A percentile compares a stretch with the other conserved stretches of the same genome.
phyloP scores from a whole-genome alignment of 345 rosid species.

The Erucastrum elatum region DNA sequence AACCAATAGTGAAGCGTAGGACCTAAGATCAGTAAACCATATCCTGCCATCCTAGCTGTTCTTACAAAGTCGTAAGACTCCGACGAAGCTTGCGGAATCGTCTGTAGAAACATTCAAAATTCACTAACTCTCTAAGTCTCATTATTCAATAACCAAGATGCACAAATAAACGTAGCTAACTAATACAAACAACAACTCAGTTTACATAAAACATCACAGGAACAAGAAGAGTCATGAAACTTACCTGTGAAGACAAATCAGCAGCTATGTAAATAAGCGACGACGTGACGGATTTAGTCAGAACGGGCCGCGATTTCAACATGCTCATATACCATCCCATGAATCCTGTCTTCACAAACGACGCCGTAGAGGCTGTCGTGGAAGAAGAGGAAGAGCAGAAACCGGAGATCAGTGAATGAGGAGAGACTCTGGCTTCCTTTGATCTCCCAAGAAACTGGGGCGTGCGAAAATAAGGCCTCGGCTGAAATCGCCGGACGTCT shows the following conservation, averaged over 20 bases:
- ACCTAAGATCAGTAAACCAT: slow-evolving; percentile 73
- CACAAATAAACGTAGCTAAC: background rate
- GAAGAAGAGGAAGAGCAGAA: slow-evolving; percentile 40
- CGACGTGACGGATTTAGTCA: slow-evolving; percentile 72
- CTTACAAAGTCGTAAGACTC: slow-evolving; percentile 73
- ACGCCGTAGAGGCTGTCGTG: slow-evolving; percentile 21
- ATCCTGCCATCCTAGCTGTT: slow-evolving; percentile 83
- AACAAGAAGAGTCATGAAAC: too few relatives aligned
- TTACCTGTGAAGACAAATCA: slow-evolving; percentile 90
- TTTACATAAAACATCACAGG: too few relatives aligned
- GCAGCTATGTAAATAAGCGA: slow-evolving; percentile 79
- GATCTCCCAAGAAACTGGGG: slow-evolving; percentile 42
- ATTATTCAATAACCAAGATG: background rate
- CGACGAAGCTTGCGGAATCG: slow-evolving; percentile 45
- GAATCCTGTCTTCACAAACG: slow-evolving; percentile 49
- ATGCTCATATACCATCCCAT: slow-evolving; percentile 82
- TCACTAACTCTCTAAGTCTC: background rate
- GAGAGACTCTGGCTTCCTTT: slow-evolving; percentile 38
- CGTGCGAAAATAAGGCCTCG: slow-evolving; percentile 51
- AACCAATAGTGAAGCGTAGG: slow-evolving; percentile 88
- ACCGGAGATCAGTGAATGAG: slow-evolving; percentile 26
- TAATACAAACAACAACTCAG: too few relatives aligned
- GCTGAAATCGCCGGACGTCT: slow-evolving; percentile 24
- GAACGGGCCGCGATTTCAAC: slow-evolving; percentile 78
- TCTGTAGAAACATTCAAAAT: slow-evolving; percentile 42